Percentiles rank a stretch among this genome's conserved stretches.
These are phyloP conservation scores for Komagataella ulmi DNA, from an alignment of 805 yeast species.

Conservation along the genomic window DNA sequence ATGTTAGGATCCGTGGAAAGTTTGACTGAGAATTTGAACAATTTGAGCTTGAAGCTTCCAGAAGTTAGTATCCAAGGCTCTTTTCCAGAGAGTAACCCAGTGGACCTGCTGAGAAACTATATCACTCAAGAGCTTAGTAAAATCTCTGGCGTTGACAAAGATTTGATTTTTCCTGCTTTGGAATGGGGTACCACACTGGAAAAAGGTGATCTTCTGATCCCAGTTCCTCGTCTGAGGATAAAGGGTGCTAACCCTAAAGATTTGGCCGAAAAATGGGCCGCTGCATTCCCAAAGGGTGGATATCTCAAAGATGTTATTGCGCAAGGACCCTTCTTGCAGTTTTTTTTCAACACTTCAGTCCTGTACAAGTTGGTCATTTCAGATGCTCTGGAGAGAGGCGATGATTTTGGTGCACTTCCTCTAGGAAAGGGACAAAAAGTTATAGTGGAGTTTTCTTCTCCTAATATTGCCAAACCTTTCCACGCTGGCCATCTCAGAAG, in stretches of 20 bases:
- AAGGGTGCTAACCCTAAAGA: constrained; percentile 72
- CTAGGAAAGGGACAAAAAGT: constrained; percentile 61
- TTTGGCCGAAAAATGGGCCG: constrained; percentile 67
- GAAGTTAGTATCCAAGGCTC: constrained; percentile 45
- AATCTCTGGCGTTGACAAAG: constrained; percentile 58
- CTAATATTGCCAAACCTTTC: constrained; percentile 98
- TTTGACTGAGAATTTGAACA: constrained; percentile 11
- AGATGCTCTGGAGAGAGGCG: constrained; percentile 48
- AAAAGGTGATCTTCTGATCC: constrained; percentile 86
- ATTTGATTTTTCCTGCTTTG: constrained; percentile 67
- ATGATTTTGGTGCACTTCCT: constrained; percentile 62
- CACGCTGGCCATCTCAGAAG: constrained; percentile 98
- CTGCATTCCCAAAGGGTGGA: constrained; percentile 58
- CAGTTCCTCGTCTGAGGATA: constrained; percentile 81
- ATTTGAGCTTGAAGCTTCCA: constrained; percentile 13
- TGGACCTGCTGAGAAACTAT: constrained; percentile 83
- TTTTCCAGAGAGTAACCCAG: constrained; percentile 64
- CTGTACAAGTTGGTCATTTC: constrained; percentile 58
- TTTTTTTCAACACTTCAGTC: constrained; percentile 59
- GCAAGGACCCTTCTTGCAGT: constrained; percentile 86
- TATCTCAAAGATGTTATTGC: constrained; percentile 61
- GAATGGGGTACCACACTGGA: constrained; percentile 81
- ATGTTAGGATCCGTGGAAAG: constrained; percentile 14
- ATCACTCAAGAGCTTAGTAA: constrained; percentile 66
- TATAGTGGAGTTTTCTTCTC: constrained; percentile 87